Evolutionary conservation across 164 flowering plant species (phyloP).

Genomic region (Echeveria elegans): DNA sequence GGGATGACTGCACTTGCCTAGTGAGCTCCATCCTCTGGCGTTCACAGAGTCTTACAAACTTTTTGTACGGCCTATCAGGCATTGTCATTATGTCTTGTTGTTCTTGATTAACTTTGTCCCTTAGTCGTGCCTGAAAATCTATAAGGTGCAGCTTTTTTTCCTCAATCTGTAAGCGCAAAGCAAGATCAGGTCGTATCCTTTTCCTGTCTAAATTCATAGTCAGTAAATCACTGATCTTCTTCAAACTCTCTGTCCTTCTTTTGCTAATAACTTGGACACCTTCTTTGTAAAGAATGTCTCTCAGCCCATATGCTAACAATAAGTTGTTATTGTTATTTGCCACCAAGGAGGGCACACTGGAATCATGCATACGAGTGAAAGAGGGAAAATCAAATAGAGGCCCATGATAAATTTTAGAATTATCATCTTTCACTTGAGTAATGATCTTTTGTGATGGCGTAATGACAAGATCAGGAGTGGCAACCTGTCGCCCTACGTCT

Average conservation of each 20-base stretch:
- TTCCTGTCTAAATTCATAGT: conserved; percentile 90
- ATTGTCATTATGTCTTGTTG: conserved; percentile 97
- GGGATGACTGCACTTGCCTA: conserved; percentile 80
- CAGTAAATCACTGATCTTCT: conserved; percentile 67
- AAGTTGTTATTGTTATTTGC: conserved; percentile 52
- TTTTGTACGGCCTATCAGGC: conserved; percentile 92
- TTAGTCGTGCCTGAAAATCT: conserved; percentile 73
- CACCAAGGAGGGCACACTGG: conserved; percentile 48
- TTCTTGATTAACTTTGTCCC: conserved; percentile 88
- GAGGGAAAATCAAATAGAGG: conserved; percentile 93
- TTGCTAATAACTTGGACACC: conserved; percentile 60
- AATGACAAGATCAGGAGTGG: conserved; percentile 53
- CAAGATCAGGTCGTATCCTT: conserved; percentile 93
- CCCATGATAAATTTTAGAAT: conserved; percentile 80
- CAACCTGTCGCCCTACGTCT: conserved; percentile 31
- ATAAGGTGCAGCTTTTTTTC: conserved; percentile 73
- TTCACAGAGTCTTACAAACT: conserved; percentile 87
- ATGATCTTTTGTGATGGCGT: conserved; percentile 43
- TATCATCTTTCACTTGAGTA: conserved; percentile 54
- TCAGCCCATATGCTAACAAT: conserved; percentile 68
- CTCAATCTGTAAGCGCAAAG: conserved; percentile 81
- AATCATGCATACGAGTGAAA: conserved; percentile 82
- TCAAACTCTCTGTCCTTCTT: conserved; percentile 73
- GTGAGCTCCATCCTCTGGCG: conserved; percentile 83
- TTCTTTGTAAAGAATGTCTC: conserved; percentile 76